Evolutionary conservation across 805 yeast species (phyloP), one percentile per base, ranked within the genome.

Genomic region (Starmerella tilneyi): DNA sequence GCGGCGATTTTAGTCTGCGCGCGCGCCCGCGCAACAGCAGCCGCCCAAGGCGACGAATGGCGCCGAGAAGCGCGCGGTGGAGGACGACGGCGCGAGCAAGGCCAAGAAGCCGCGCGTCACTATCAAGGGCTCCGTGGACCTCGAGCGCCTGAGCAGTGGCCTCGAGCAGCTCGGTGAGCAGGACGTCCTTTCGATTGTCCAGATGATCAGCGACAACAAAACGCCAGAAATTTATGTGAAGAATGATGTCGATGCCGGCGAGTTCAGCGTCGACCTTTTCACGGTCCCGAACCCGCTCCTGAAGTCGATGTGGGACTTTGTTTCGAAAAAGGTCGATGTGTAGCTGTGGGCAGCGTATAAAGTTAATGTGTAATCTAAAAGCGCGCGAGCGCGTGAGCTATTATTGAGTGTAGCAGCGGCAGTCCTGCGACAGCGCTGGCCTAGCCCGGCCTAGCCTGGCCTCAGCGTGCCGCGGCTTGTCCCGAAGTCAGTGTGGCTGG

Each of bases 221-320:
- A 85, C 97, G 5, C 77, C 84, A 36, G 97, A 89, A 40, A 89
- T 89, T 94, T 86, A 82, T 65, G 81, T 89, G 56, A 88, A 88
- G 62, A 89, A 92, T 63, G 94, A 89, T 59, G 86, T 84, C 41
- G 97, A 89, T 51, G 89, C 84, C 57, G 98, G 98, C 43, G 97
- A 92, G 68, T 89, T 92, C 63, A 85, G 94, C 44, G 84, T 89
- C 84, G 98, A 89, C 66, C 73, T 89, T 56, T 88, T 78, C 64
- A 88, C 96, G 22, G 70, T 89, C 54, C 97, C 97, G 17, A 96
- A 89, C 61, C 77, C 82, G 33, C 69, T 92, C 61, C 73, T 92
- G 61, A 85, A 84, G 69, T 83, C 94, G 71, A 72, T 89, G 64
- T 86, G 94, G 94, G 97, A 89, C 53, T 88, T 82, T 62, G 94